Conservation (phyloP, 441 rosid species). For the Capsella rubella region DNA sequence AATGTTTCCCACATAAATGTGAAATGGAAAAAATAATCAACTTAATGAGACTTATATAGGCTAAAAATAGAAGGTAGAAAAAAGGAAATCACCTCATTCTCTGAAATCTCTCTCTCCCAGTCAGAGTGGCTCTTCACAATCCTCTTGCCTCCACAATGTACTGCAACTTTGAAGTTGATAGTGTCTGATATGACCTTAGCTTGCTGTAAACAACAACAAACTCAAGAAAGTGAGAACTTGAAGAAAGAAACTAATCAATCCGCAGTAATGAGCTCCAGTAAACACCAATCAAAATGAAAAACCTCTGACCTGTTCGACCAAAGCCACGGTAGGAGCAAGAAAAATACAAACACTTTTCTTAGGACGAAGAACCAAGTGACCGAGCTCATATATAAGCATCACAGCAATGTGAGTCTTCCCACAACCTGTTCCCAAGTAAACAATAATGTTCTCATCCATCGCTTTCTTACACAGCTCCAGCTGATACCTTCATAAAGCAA, state of each 20-base stretch:
- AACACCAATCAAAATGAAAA: background rate
- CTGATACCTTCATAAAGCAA: slow-evolving; percentile 67
- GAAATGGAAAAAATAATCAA: slow-evolving; percentile 12
- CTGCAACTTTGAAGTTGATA: slow-evolving; percentile 73
- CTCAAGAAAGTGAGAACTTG: slow-evolving; percentile 26
- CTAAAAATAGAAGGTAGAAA: slow-evolving; percentile 6
- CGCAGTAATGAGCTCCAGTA: slow-evolving; percentile 9
- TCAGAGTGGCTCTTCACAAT: slow-evolving; percentile 65
- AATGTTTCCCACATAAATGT: slow-evolving; percentile 1
- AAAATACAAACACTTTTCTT: slow-evolving; percentile 70
- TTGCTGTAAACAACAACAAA: slow-evolving; percentile 65
- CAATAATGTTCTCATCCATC: slow-evolving; percentile 78
- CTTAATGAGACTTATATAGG: slow-evolving; percentile 18
- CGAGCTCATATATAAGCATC: slow-evolving; percentile 80
- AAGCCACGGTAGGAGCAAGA: slow-evolving; percentile 94
- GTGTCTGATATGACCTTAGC: slow-evolving; percentile 84
- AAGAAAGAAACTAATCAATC: slow-evolving; percentile 12
- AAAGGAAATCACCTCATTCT: slow-evolving; percentile 65
- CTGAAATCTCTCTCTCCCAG: slow-evolving; percentile 81
- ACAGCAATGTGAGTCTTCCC: slow-evolving; percentile 99
- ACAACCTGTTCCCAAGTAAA: slow-evolving; percentile 88
- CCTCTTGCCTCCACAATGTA: slow-evolving; percentile 65
- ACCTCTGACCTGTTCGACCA: slow-evolving; percentile 71
- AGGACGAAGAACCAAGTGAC: slow-evolving; percentile 76
- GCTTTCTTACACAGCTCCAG: slow-evolving; percentile 90